Evolutionary conservation across 1,284 basidiomycete species (phyloP).

Genomic region (Cryptococcus depauperatus): DNA sequence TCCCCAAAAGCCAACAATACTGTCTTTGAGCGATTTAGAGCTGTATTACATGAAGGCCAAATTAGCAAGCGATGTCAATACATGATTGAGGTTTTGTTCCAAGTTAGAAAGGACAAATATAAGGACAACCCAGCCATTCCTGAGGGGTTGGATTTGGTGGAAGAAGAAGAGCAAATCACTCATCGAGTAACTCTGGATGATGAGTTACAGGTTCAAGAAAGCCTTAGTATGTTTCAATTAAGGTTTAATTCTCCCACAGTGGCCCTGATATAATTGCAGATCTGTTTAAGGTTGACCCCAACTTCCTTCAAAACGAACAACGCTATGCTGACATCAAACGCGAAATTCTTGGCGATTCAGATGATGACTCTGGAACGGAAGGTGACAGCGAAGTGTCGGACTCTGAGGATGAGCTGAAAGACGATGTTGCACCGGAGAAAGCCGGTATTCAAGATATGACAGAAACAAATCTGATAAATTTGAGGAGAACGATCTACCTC

Average conservation of each 20-base stretch:
- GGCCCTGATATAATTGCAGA: conserved; percentile 51
- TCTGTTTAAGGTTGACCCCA: conserved; percentile 89
- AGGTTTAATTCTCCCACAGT: neutral
- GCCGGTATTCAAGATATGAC: conserved; percentile 91
- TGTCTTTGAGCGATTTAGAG: conserved; percentile 91
- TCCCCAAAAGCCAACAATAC: conserved; percentile 88
- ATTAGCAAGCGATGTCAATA: conserved; percentile 97
- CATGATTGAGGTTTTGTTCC: conserved; percentile 99
- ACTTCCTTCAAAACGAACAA: conserved; percentile 84
- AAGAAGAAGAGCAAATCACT: conserved; percentile 95
- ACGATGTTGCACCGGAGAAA: conserved; percentile 59
- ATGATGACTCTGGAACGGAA: conserved; percentile 50
- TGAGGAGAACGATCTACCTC: conserved; percentile 88
- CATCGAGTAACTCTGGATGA: conserved; percentile 88
- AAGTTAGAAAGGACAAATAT: conserved; percentile 95
- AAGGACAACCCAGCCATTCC: conserved; percentile 94
- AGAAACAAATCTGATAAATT: conserved; percentile 89
- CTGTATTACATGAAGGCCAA: conserved; percentile 86
- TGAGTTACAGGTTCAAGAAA: conserved; percentile 86
- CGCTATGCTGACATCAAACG: conserved; percentile 84
- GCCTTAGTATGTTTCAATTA: conserved; percentile 62
- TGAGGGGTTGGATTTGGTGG: conserved; percentile 90
- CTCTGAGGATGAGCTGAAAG: conserved; percentile 57
- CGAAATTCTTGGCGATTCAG: conserved; percentile 75
- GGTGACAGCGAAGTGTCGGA: conserved; percentile 66